Evolutionary conservation across 306 rosid species (phyloP).

Genomic region (Canavalia ensiformis): DNA sequence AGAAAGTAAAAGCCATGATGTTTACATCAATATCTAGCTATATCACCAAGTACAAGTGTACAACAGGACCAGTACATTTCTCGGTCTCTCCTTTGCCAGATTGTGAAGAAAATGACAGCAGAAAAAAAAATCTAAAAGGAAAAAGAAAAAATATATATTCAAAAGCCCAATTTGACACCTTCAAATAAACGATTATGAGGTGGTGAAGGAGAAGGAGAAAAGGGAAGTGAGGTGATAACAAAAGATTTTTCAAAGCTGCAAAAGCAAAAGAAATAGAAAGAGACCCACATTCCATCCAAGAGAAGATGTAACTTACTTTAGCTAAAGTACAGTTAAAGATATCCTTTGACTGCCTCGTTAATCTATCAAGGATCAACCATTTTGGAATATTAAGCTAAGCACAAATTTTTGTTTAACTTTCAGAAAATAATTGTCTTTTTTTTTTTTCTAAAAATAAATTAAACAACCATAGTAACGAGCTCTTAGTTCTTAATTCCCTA

Average conservation of each 20-base stretch:
- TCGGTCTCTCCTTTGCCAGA: slow-evolving; percentile 52
- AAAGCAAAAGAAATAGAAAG: slow-evolving; percentile 60
- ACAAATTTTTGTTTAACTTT: background rate
- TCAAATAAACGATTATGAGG: slow-evolving; percentile 27
- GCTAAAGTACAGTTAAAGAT: slow-evolving; percentile 65
- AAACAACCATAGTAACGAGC: background rate
- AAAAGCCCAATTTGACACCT: slow-evolving; percentile 40
- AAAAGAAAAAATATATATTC: background rate
- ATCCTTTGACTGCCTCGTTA: slow-evolving; percentile 72
- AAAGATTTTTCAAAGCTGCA: slow-evolving; percentile 58
- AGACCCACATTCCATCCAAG: slow-evolving; percentile 45
- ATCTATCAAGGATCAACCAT: slow-evolving; percentile 11
- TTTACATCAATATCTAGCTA: slow-evolving; percentile 43
- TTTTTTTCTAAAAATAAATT: background rate
- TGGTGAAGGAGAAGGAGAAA: slow-evolving; percentile 47
- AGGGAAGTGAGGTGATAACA: slow-evolving; percentile 23
- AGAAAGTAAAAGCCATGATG: slow-evolving; percentile 41
- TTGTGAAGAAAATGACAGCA: slow-evolving; percentile 54
- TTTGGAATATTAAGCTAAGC: background rate
- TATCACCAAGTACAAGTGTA: slow-evolving; percentile 48
- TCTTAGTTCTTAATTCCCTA: background rate
- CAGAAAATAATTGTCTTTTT: background rate
- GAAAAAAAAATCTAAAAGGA: slow-evolving; percentile 36
- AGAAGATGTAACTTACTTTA: slow-evolving; percentile 52
- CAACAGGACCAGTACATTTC: slow-evolving; percentile 43